Percentiles rank a stretch among this genome's conserved stretches.
phyloP scores from a whole-genome alignment of 225 moss, liverwort and hornwort species.

The Asterella californica region DNA sequence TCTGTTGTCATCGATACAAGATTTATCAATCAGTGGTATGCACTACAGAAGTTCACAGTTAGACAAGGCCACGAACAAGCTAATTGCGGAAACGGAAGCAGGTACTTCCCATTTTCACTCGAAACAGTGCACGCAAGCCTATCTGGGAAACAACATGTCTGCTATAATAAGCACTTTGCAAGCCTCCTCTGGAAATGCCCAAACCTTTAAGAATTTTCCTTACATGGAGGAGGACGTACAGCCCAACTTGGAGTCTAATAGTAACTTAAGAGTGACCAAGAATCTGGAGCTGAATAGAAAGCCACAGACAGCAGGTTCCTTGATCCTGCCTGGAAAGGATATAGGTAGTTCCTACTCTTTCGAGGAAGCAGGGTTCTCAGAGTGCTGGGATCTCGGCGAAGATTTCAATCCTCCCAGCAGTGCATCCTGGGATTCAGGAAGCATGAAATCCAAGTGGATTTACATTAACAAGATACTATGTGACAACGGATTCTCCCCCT shows the following conservation, averaged over 20 bases:
- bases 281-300: neutral
- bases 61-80: slow-evolving; percentile 21
- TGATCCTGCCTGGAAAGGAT: neutral
- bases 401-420: slow-evolving; percentile 4
- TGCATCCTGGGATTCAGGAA: slow-evolving; percentile 3
- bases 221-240: slow-evolving; percentile 5
- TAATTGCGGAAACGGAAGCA: slow-evolving; percentile 9
- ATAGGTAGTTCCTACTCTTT: neutral
- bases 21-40: slow-evolving; percentile 27
- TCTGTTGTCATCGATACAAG: neutral
- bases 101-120: neutral
- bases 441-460: slow-evolving; percentile 49
- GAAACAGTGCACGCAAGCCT: neutral
- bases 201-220: slow-evolving; percentile 5
- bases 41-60: slow-evolving; percentile 21
- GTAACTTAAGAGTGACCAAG: neutral
- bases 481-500: slow-evolving; percentile 66
- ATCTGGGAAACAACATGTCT: neutral
- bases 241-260: neutral
- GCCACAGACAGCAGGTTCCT: slow-evolving; percentile 9
- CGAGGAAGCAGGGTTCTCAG: slow-evolving; percentile 17
- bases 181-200: slow-evolving; percentile 11
- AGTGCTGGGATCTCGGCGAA: slow-evolving; percentile 24
- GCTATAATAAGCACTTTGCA: neutral
- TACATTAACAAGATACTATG: slow-evolving; percentile 56